phyloP scores from a whole-genome alignment of 208 protist genomes.

The Phytomonas francai region DNA sequence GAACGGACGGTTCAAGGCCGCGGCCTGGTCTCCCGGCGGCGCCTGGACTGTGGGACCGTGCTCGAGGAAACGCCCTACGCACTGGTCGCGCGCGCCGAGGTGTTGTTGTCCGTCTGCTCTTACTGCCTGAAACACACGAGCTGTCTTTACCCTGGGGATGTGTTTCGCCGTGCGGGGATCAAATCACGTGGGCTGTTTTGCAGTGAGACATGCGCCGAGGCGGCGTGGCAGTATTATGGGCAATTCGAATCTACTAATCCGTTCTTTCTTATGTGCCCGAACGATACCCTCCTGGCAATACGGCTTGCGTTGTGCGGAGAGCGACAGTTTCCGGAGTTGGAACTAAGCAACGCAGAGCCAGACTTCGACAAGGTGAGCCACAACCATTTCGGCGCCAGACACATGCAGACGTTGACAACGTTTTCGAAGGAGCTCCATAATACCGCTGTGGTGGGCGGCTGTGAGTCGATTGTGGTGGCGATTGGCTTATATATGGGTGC shows the following conservation, averaged over 20 bases:
- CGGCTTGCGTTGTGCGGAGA: conserved; percentile 36
- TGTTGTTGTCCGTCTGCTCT: conserved; percentile 61
- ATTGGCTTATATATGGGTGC: conserved; percentile 61
- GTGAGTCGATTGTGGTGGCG: conserved; percentile 53
- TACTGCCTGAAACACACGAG: conserved; percentile 72
- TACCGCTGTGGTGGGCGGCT: conserved; percentile 44
- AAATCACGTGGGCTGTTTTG: conserved; percentile 84
- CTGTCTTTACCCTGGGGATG: conserved; percentile 54
- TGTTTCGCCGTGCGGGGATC: conserved; percentile 36
- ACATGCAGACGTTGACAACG: conserved; percentile 39
- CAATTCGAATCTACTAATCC: conserved; percentile 47
- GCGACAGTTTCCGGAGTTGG: conserved; percentile 20
- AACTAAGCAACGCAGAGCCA: conserved; percentile 18
- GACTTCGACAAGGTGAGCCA: conserved; percentile 25
- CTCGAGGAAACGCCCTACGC: conserved; percentile 65
- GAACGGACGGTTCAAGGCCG: conserved; percentile 27
- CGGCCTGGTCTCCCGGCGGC: conserved; percentile 26
- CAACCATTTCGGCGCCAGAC: conserved; percentile 26
- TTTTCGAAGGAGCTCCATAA: conserved; percentile 56
- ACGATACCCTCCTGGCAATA: conserved; percentile 70
- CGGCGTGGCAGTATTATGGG: conserved; percentile 66
- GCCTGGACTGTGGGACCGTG: conserved; percentile 36
- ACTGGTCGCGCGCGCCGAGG: conserved; percentile 49
- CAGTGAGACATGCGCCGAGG: conserved; percentile 45
- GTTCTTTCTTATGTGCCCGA: conserved; percentile 80